Evolutionary conservation across 139 green algal genomes (phyloP), one percentile per base, ranked within the genome.

Genomic region (Desmodesmus armatus): DNA sequence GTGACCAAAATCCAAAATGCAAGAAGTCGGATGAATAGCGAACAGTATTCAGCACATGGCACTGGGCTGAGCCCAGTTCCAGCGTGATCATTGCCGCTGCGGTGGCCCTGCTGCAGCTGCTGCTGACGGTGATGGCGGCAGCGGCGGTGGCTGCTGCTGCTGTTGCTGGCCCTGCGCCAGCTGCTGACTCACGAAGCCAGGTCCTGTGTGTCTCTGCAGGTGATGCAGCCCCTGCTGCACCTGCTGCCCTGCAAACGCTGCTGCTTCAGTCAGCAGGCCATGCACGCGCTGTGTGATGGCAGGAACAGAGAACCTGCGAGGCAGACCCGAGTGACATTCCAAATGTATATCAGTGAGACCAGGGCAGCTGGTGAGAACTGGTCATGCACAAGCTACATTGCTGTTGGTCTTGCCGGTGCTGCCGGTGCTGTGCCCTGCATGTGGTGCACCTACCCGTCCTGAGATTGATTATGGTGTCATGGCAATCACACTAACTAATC

Each of bases 251-350:
- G 19, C 47, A 51, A n/a, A 43, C 3, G 13, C 35, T 43, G 44
- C 47, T 27, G 33, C 55, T 27, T 80, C 73, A 5, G 19, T n/a
- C 3, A 69, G 25, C 73, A 80, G 44, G 17, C 73, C 73, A 5
- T 27, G 23, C 17, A 80, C 25, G 31, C 49, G 31, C 21, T 80
- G 73, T 2, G 17, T 44, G 19, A 80, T 80, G 5, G 73, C 49
- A 33, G 49, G 73, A 3, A 80, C 21, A 2, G 72, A 80, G 29
- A 80, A 80, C 72, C 72, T 80, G 44, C 41, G 51, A 49, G 37
- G 19, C 47, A 58, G 13, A 58, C 13, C 47, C 13, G 47, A 58
- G n/a, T n/a, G n/a, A n/a, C n/a, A n/a, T n/a, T n/a, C n/a, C n/a
- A n/a, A n/a, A n/a, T n/a, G n/a, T n/a, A n/a, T n/a, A n/a, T n/a